Percentiles rank a stretch among this genome's conserved stretches.
phyloP scores from a whole-genome alignment of 371 early-diverging fungal species.

The Cokeromyces recurvatus region DNA sequence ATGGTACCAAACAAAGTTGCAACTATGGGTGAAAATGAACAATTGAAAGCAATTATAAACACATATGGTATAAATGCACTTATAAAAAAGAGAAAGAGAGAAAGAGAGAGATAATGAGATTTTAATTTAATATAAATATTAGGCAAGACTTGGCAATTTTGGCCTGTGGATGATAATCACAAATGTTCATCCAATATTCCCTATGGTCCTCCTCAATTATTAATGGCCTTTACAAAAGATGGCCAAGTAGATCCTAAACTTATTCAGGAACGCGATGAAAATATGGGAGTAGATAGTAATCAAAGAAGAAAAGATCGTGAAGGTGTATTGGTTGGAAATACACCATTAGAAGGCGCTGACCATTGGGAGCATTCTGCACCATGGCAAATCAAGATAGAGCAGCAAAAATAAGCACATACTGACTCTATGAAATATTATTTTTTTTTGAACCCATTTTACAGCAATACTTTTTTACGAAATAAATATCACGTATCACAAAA shows the following conservation, averaged over 20 bases:
- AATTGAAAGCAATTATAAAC: conserved; percentile 19
- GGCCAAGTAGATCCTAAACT: conserved; percentile 33
- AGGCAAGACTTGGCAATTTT: conserved; percentile 28
- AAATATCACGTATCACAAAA: no score
- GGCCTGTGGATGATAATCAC: conserved; percentile 28
- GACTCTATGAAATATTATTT: no score
- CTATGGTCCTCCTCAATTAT: conserved; percentile 16
- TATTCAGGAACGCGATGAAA: conserved; percentile 30
- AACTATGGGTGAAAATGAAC: conserved; percentile 13
- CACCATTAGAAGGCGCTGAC: not conserved
- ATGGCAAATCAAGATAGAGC: not conserved
- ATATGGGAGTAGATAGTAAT: not conserved
- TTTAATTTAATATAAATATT: conserved; percentile 20
- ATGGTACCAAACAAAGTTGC: conserved; percentile 18
- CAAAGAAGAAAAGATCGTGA: not conserved
- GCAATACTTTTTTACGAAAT: no score
- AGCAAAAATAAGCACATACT: no score
- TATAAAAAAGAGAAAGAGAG: no score
- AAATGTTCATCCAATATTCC: conserved; percentile 8
- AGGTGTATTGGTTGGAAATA: not conserved
- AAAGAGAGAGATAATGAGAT: no score
- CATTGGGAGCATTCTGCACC: not conserved
- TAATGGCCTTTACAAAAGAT: conserved; percentile 20
- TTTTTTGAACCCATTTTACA: no score
- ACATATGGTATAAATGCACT: conserved; percentile 32